phyloP scores from a whole-genome alignment of 2,329 filamentous ascomycete genomes.

The Diplocarpon mali region DNA sequence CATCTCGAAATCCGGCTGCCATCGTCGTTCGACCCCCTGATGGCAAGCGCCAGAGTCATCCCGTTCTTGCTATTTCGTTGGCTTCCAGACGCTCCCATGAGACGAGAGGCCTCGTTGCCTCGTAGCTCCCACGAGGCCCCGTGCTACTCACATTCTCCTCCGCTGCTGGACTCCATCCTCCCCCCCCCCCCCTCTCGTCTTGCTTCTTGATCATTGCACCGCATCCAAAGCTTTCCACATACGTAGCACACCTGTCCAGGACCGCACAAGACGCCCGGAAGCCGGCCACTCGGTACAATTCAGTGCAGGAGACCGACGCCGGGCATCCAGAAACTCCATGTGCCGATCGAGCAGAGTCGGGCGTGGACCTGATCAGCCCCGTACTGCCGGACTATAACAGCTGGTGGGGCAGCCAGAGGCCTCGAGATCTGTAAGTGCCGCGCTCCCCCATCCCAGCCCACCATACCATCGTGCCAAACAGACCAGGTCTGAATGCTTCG shows the following conservation, averaged over 20 bases:
- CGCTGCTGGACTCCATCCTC: slow-evolving; percentile 20
- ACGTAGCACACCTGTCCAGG: slow-evolving; percentile 18
- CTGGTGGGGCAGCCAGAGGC: slow-evolving; percentile 24
- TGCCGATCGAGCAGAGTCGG: slow-evolving; percentile 25
- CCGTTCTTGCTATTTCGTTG: slow-evolving; percentile 14
- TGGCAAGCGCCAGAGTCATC: slow-evolving; percentile 22
- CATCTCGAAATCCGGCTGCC: slow-evolving; percentile 16
- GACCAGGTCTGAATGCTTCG: slow-evolving; percentile 11
- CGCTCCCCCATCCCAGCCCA: not conserved
- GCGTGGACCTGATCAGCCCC: slow-evolving; percentile 27
- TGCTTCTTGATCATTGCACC: slow-evolving; percentile 17
- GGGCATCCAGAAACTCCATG: slow-evolving; percentile 24
- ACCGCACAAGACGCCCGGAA: slow-evolving; percentile 14
- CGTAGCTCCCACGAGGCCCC: slow-evolving; percentile 21
- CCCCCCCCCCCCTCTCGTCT: slow-evolving; percentile 14
- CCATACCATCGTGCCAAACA: slow-evolving; percentile 9
- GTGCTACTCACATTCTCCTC: slow-evolving; percentile 20
- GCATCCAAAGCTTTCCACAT: slow-evolving; percentile 10
- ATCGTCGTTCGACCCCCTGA: slow-evolving; percentile 23
- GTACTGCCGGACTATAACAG: slow-evolving; percentile 25
- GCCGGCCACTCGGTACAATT: slow-evolving; percentile 16
- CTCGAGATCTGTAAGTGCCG: slow-evolving; percentile 23
- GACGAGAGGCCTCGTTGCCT: slow-evolving; percentile 16
- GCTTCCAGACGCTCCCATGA: slow-evolving; percentile 20
- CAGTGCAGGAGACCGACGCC: slow-evolving; percentile 13